A percentile compares a stretch with the other conserved stretches of the same genome.
Evolutionary conservation across 257 asterid species (phyloP).

Genomic region (Linderniella brevidens): DNA sequence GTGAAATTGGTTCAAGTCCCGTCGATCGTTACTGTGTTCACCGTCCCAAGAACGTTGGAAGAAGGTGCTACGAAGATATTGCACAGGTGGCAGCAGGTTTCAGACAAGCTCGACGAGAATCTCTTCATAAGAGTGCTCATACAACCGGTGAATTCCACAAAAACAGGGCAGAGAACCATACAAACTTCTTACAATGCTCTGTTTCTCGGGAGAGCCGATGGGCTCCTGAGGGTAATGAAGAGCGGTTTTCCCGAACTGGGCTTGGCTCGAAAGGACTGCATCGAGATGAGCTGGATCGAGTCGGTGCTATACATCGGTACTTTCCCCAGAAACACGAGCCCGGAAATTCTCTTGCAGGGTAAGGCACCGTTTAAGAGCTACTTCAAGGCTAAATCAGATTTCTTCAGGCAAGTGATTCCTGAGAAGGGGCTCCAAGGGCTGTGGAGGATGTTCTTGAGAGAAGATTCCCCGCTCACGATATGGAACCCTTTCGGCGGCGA

Average conservation of each 20-base stretch:
- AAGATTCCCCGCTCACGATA: slow-evolving; percentile 8
- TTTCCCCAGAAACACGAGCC: slow-evolving; percentile 7
- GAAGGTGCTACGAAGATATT: slow-evolving; percentile 11
- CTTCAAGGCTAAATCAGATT: slow-evolving; percentile 12
- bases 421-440: slow-evolving; percentile 11
- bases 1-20: slow-evolving; percentile 10
- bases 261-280: slow-evolving; percentile 5
- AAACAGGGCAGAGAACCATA: slow-evolving; percentile 7
- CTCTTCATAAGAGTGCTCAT: slow-evolving; percentile 13
- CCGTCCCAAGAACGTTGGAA: slow-evolving; percentile 12
- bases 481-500: slow-evolving; percentile 12
- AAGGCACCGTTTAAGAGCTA: slow-evolving; percentile 9
- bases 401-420: slow-evolving; percentile 7
- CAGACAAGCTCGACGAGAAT: slow-evolving; percentile 13
- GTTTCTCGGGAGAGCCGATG: slow-evolving; percentile 9
- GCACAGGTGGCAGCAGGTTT: slow-evolving; percentile 12
- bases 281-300: slow-evolving; percentile 13
- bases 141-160: neutral
- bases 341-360: slow-evolving; percentile 8
- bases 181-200: slow-evolving; percentile 8
- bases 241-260: slow-evolving; percentile 9
- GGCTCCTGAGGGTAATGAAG: slow-evolving; percentile 4
- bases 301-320: slow-evolving; percentile 9
- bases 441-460: slow-evolving; percentile 7
- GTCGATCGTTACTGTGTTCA: slow-evolving; percentile 13